A percentile compares a stretch with the other conserved stretches of the same genome.
phyloP scores from a whole-genome alignment of 495 filamentous ascomycete species.

The Neurospora terricola region DNA sequence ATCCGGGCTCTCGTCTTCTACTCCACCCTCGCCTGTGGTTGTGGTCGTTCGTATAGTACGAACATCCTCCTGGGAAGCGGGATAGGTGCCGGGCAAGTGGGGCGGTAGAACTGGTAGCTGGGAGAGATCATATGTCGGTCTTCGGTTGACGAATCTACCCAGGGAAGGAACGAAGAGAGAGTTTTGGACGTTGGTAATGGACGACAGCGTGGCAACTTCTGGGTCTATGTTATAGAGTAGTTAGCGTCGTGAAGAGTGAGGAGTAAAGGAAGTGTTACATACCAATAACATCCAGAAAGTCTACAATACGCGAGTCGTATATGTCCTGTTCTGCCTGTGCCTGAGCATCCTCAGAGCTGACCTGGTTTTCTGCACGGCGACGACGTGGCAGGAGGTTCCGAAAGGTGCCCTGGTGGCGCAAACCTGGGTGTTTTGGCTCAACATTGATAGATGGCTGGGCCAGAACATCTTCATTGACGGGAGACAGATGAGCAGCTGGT shows the following conservation, averaged over 20 bases:
- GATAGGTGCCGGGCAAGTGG: conserved; percentile 13
- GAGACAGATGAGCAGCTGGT: not conserved
- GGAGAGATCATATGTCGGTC: conserved; percentile 65
- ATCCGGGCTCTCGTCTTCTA: not conserved
- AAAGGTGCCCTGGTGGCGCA: not conserved
- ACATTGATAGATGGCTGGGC: not conserved
- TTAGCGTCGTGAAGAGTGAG: not conserved
- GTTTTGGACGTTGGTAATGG: conserved; percentile 71
- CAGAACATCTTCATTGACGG: not conserved
- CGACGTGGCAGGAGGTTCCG: not conserved
- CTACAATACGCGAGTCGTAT: conserved; percentile 48
- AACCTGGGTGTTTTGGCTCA: not conserved
- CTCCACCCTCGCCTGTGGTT: not conserved
- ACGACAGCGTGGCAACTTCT: conserved; percentile 63
- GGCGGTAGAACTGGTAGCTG: conserved; percentile 16
- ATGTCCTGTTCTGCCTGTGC: conserved; percentile 24
- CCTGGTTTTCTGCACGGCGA: not conserved
- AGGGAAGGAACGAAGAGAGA: conserved; percentile 68
- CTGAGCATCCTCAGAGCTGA: not conserved
- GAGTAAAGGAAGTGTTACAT: conserved; percentile 14
- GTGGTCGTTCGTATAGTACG: not conserved
- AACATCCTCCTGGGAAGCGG: conserved; percentile 12
- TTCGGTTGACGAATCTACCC: conserved; percentile 54
- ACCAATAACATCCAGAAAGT: conserved; percentile 66
- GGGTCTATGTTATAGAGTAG: conserved; percentile 42